Evolutionary conservation across 192 early-diverging fungal species (phyloP), one percentile per base, ranked within the genome.

Genomic region (Mortierella hygrophila): DNA sequence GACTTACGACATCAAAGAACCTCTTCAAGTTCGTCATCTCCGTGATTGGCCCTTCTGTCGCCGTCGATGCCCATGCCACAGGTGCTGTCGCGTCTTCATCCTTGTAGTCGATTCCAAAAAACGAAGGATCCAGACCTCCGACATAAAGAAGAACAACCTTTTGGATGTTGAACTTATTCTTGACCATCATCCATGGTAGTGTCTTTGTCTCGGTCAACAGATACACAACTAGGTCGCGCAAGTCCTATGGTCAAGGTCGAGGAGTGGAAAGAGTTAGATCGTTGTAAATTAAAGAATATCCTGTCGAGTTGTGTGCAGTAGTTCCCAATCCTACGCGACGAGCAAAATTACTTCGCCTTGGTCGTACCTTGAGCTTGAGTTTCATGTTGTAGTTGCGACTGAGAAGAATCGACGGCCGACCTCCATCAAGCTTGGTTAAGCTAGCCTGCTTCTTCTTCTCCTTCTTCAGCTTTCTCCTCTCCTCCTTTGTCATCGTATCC

Each of bases 171-270:
- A 81, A 81, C 42, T 81, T 80, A 68, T 86, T 86, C 72, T 81
- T 86, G 76, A 86, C 76, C 84, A 86, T 86, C 16, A 81, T 86
- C 84, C 84, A 86, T 15, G 84, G 79, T 8, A 86, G 23, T 41
- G 79, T 78, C 68, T 75, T 75, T 3, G 84, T 86, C 29, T 86
- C 84, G 1, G 79, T 81, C 37, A 86, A 40, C 9, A 86, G 71
- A 38, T 86, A 86, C 2, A 86, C 40, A 11, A 86, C 40, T 18
- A 86, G 79, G 10, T 86, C 84, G 6, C 84, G 70, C 18, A 86
- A 4, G 68, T 86, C 84, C 84, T 86, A 49, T 42, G 1, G 20
- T 11, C 10, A 26, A 57, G 2, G 6, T 29, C 23, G 46, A 38
- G 29, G 37, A 23, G 18, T 6, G 49, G 0, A 35, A 32, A 23